These are phyloP conservation scores for Magnolia changhungtana DNA, from an alignment of 164 flowering plant species.

Conservation along the genomic window DNA sequence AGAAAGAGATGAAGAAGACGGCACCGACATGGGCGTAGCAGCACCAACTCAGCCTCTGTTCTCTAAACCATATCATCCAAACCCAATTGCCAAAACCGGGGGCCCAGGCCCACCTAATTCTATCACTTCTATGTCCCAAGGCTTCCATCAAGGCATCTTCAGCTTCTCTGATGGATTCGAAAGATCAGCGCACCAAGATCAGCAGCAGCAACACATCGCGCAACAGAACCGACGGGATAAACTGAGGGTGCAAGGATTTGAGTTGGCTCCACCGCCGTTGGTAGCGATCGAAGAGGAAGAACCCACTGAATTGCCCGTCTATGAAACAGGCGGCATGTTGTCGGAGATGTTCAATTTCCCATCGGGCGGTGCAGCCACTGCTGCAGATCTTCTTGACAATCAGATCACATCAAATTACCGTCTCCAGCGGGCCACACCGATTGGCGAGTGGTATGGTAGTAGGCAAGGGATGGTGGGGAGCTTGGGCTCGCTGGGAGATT, in stretches of 20 bases:
- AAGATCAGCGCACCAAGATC: conserved; percentile 43
- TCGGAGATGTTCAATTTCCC: conserved; percentile 89
- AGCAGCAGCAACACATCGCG: conserved; percentile 30
- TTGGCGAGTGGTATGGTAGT: conserved; percentile 40
- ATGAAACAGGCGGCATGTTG: conserved; percentile 68
- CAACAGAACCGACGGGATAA: conserved; percentile 78
- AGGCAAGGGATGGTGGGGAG: conserved; percentile 32
- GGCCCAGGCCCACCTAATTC: conserved; percentile 14
- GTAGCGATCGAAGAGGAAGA: conserved; percentile 42
- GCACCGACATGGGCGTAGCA: conserved; percentile 51
- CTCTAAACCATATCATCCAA: conserved; percentile 10
- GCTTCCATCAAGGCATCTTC: conserved; percentile 53
- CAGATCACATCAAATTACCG: conserved; percentile 33
- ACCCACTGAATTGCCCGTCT: conserved; percentile 38
- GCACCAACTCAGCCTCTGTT: conserved; percentile 22
- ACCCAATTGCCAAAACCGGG: conserved; percentile 5
- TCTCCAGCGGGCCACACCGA: conserved; percentile 18
- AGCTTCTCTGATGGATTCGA: conserved; percentile 71
- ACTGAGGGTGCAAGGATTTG: conserved; percentile 48
- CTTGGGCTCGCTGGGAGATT: conserved; percentile 33
- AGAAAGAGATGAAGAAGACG: conserved; percentile 20
- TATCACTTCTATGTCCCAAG: conserved; percentile 68
- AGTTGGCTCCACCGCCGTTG: conserved; percentile 42
- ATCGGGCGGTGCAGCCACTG: conserved; percentile 17
- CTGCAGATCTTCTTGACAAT: conserved; percentile 40